Base-by-base conservation (phyloP, 1,139 yeast genomes). In the Pichia sp. region DNA sequence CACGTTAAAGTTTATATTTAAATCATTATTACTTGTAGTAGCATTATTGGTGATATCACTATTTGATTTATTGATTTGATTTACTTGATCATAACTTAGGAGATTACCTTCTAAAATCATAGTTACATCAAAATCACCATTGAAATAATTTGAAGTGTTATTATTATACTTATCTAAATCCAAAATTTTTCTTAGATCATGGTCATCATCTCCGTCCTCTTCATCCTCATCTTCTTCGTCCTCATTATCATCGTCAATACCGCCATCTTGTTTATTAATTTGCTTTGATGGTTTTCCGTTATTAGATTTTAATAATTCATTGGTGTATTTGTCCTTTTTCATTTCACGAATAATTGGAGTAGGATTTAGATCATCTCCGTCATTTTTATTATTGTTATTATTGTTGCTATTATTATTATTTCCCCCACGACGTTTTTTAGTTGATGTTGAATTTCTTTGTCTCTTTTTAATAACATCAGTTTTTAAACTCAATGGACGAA, bases 401-500 rank as follows among this genome's bases (percentile, higher is more conserved):
- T 7, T 35, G 25, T 25, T n/a, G 7, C 28, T 7, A 25, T 18
- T 18, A 18, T 18, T 18, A 18, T 18, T 18, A 18, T 18, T 18
- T 42, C 55, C 57, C n/a, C 31, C 35, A 37, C 53, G 58, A 1
- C 58, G 44, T 48, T 58, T 58, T 34, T 60, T 60, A 26, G 53
- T 49, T 2, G 61, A 45, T 2, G 52, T 49, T n/a, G 57, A 40
- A 42, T 65, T 66, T 38, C 67, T 58, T 52, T 63, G 68, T 58
- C 97, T 75, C 61, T 89, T 86, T 69, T 90, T 88, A 59, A 90
- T 90, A 10, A 92, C 90, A 66, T 90, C 97, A 0, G 96, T 88
- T 64, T 90, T 90, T 60, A 90, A 72, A 31, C 94, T 83, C 50
- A 92, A 74, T 2, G 97, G 97, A 53, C 97, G 74, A 40, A 92